Evolutionary conservation across 2,329 filamentous ascomycete genomes (phyloP).

Genomic region (Biscogniauxia mediterranea): DNA sequence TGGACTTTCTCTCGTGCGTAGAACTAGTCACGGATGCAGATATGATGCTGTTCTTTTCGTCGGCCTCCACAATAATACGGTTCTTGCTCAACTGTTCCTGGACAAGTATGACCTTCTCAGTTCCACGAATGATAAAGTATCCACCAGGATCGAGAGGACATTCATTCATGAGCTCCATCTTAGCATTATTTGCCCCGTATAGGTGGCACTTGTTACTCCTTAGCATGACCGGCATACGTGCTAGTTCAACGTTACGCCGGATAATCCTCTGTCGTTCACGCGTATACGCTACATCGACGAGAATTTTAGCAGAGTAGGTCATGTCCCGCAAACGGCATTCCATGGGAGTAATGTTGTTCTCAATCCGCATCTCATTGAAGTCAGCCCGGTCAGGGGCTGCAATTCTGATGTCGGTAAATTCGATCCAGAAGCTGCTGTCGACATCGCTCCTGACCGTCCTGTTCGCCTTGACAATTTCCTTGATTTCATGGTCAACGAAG

Average conservation of each 20-base stretch:
- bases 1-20: slow-evolving; percentile 95
- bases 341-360: slow-evolving; percentile 82
- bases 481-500: slow-evolving; percentile 94
- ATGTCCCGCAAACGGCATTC: slow-evolving; percentile 95
- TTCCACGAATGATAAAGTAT: slow-evolving; percentile 96
- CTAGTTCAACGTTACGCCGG: slow-evolving; percentile 75
- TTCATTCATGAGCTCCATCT: slow-evolving; percentile 92
- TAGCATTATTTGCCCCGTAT: slow-evolving; percentile 74
- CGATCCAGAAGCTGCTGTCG: slow-evolving; percentile 88
- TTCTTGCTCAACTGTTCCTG: slow-evolving; percentile 99
- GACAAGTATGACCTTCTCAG: slow-evolving; percentile 97
- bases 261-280: slow-evolving; percentile 75
- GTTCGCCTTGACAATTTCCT: slow-evolving; percentile 93
- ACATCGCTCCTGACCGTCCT: slow-evolving; percentile 86
- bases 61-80: slow-evolving; percentile 92
- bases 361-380: slow-evolving; percentile 66
- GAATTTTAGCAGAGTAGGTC: slow-evolving; percentile 95
- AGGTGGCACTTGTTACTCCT: slow-evolving; percentile 92
- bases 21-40: slow-evolving; percentile 97
- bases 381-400: slow-evolving; percentile 78
- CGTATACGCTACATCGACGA: slow-evolving; percentile 88
- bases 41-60: slow-evolving; percentile 87
- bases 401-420: slow-evolving; percentile 89
- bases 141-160: slow-evolving; percentile 94
- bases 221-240: slow-evolving; percentile 93